Percentiles rank a stretch among this genome's conserved stretches.
Evolutionary conservation across 2,329 filamentous ascomycete species (phyloP).

Genomic region (Graphiopsis chlorocephala): DNA sequence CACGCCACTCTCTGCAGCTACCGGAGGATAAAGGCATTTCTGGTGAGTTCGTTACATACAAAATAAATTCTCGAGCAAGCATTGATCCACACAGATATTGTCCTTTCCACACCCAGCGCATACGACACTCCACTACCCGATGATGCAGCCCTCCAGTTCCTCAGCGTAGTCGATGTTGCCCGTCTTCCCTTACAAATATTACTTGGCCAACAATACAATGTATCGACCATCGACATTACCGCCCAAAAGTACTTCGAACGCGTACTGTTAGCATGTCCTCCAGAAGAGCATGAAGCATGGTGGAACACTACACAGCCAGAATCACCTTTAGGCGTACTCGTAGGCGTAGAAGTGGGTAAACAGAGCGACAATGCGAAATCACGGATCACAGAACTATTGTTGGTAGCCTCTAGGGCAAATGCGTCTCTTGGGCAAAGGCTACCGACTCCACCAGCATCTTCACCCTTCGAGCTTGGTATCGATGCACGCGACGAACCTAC

Average conservation of each 20-base stretch:
- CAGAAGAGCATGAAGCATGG: conserved; percentile 29
- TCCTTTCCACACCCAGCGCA: conserved; percentile 6
- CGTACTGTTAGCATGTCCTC: conserved; percentile 27
- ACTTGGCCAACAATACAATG: conserved; percentile 37
- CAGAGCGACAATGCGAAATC: neutral
- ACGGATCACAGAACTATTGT: conserved; percentile 43
- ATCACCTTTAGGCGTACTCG: conserved; percentile 41
- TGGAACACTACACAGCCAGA: conserved; percentile 38
- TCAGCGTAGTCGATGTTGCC: conserved; percentile 40
- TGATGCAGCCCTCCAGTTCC: conserved; percentile 29
- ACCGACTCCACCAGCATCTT: conserved; percentile 37
- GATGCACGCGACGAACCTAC: neutral
- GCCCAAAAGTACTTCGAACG: conserved; percentile 43
- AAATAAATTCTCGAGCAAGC: neutral
- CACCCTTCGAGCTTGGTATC: conserved; percentile 17
- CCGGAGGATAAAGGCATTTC: neutral
- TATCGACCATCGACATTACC: conserved; percentile 35
- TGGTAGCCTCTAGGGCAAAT: conserved; percentile 40
- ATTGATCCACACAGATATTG: neutral
- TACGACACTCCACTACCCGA: neutral
- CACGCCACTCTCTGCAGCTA: neutral
- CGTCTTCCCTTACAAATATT: conserved; percentile 42
- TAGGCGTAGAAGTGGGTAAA: conserved; percentile 26
- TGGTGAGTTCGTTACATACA: neutral
- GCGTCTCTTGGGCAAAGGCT: conserved; percentile 20